A percentile compares a stretch with the other conserved stretches of the same genome.
These are phyloP conservation scores for Albophoma yamanashiensis DNA, from an alignment of 2,329 filamentous ascomycete genomes.

Conservation along the genomic window DNA sequence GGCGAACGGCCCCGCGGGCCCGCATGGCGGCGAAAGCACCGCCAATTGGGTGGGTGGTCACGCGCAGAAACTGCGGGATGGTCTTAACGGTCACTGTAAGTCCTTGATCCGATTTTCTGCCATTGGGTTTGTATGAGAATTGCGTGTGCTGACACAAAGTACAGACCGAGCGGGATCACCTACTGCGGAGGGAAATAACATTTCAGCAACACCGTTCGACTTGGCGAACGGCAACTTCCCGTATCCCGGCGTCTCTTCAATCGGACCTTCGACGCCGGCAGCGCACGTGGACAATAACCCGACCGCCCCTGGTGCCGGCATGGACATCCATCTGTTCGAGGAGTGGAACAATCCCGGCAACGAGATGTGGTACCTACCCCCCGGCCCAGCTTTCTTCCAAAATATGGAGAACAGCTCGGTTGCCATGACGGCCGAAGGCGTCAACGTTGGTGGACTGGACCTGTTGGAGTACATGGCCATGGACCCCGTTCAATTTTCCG, in stretches of 20 bases:
- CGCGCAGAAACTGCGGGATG: slow-evolving; percentile 28
- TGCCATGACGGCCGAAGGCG: slow-evolving; percentile 56
- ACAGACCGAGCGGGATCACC: slow-evolving; percentile 25
- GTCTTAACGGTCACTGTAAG: slow-evolving; percentile 26
- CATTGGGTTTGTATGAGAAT: background rate
- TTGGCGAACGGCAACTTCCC: slow-evolving; percentile 43
- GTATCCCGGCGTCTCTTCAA: slow-evolving; percentile 37
- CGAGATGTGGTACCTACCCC: slow-evolving; percentile 58
- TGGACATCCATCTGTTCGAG: slow-evolving; percentile 34
- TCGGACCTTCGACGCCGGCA: slow-evolving; percentile 39
- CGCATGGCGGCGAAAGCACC: slow-evolving; percentile 13
- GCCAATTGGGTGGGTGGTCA: slow-evolving; percentile 24
- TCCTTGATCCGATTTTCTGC: slow-evolving; percentile 1
- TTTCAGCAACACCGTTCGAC: slow-evolving; percentile 55
- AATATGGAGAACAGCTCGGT: slow-evolving; percentile 51
- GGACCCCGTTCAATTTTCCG: slow-evolving; percentile 34
- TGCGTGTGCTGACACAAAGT: slow-evolving; percentile 11
- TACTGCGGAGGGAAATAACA: slow-evolving; percentile 32
- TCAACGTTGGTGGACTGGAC: slow-evolving; percentile 56
- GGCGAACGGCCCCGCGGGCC: slow-evolving; percentile 16
- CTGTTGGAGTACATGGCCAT: slow-evolving; percentile 59
- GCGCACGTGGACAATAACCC: slow-evolving; percentile 22
- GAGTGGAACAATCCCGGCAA: slow-evolving; percentile 45
- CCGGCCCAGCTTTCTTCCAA: slow-evolving; percentile 54
- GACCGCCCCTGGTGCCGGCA: slow-evolving; percentile 10